Percentiles rank a stretch among this genome's conserved stretches.
Evolutionary conservation across 441 rosid species (phyloP).

Genomic region (Viola pubescens): DNA sequence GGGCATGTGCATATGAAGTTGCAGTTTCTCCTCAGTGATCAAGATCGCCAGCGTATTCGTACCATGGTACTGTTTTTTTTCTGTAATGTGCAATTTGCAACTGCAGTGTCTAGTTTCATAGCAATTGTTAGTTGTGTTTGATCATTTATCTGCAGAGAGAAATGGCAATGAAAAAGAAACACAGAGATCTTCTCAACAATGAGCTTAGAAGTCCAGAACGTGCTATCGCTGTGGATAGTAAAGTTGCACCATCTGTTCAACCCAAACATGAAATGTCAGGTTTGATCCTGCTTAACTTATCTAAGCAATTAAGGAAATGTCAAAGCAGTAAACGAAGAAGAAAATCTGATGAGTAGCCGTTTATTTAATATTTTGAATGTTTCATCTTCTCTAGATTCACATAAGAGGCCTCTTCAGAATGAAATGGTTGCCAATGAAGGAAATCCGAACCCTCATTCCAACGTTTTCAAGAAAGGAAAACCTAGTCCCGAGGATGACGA

Average conservation of each 20-base stretch:
- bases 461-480: conserved; percentile 16
- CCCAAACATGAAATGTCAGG: conserved; percentile 38
- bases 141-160: conserved; percentile 55
- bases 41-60: conserved; percentile 63
- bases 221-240: conserved; percentile 15
- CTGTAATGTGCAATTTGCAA: background rate
- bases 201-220: conserved; percentile 25
- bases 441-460: background rate
- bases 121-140: background rate
- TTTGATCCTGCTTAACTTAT: conserved; percentile 30
- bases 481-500: conserved; percentile 18
- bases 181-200: conserved; percentile 34
- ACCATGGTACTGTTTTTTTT: conserved; percentile 37
- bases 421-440: conserved; percentile 18
- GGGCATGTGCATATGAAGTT: conserved; percentile 66
- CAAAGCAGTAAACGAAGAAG: conserved; percentile 5
- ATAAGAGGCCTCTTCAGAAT: conserved; percentile 20
- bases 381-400: conserved; percentile 38
- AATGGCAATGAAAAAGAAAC: conserved; percentile 68
- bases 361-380: conserved; percentile 27
- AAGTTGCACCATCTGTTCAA: conserved; percentile 9
- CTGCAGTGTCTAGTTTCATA: background rate
- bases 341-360: conserved; percentile 4
- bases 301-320: conserved; percentile 18
- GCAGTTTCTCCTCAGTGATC: conserved; percentile 76